Evolutionary conservation across 176 grass and related monocot genomes (phyloP).

Genomic region (Stipa capillata): DNA sequence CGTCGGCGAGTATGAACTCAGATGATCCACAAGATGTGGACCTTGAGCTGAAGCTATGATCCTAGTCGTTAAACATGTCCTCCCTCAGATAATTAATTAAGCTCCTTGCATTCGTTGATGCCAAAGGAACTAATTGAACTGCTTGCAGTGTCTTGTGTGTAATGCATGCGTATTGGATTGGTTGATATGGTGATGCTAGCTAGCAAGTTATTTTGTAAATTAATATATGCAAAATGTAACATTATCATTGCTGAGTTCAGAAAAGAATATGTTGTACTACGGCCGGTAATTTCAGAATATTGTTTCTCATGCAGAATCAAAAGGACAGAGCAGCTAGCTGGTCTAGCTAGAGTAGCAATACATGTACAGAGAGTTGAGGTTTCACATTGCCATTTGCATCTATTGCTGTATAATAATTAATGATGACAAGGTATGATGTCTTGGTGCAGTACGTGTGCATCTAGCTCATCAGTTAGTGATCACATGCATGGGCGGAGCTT

Average conservation of each 20-base stretch:
- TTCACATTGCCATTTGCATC: neutral
- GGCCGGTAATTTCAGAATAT: neutral
- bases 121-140: neutral
- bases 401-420: neutral
- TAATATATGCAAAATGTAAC: neutral
- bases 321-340: neutral
- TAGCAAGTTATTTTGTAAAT: conserved; percentile 15
- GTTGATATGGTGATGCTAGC: conserved; percentile 7
- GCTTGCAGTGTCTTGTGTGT: conserved; percentile 9
- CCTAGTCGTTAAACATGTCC: neutral
- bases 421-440: neutral
- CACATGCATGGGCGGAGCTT: too few species aligned
- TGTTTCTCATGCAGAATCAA: neutral
- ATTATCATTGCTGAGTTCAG: neutral
- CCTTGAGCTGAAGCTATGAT: conserved; percentile 53
- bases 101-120: neutral
- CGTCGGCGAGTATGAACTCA: neutral
- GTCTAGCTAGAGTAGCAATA: neutral
- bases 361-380: neutral
- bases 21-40: conserved; percentile 38
- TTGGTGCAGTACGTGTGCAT: neutral
- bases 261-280: neutral
- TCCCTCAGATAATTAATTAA: neutral
- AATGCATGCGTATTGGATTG: neutral
- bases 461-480: neutral